phyloP scores from a whole-genome alignment of 2,329 filamentous ascomycete species.

The Neophaeococcomyces aloes region DNA sequence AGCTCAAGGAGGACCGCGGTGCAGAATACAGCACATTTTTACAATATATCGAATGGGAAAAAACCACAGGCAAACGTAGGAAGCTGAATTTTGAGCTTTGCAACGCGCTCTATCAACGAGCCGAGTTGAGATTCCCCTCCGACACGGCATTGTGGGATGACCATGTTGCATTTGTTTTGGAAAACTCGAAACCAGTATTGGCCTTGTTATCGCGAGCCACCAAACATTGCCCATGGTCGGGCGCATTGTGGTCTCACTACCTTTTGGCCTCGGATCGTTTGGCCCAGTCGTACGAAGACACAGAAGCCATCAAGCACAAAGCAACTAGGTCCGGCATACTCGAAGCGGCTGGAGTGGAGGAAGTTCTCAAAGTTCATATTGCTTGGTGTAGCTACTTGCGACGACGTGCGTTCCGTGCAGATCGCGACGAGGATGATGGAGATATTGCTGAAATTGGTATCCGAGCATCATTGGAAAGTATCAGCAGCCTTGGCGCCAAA shows the following conservation, averaged over 20 bases:
- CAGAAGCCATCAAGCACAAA: conserved; percentile 82
- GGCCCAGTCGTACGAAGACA: conserved; percentile 62
- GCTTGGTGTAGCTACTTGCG: conserved; percentile 93
- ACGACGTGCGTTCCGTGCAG: conserved; percentile 65
- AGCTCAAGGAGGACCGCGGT: conserved; percentile 41
- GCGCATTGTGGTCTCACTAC: conserved; percentile 79
- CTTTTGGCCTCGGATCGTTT: conserved; percentile 76
- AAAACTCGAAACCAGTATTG: conserved; percentile 45
- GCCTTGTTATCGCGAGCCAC: conserved; percentile 71
- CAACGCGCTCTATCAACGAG: conserved; percentile 64
- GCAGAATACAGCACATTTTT: conserved; percentile 43
- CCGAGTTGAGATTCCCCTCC: conserved; percentile 60
- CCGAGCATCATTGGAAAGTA: conserved; percentile 72
- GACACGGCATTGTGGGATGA: conserved; percentile 74
- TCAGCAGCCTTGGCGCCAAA: conserved; percentile 65
- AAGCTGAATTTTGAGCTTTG: conserved; percentile 37
- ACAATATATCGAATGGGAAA: conserved; percentile 81
- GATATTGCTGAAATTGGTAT: conserved; percentile 88
- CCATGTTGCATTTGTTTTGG: conserved; percentile 62
- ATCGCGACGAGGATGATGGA: conserved; percentile 67
- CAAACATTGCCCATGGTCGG: conserved; percentile 86
- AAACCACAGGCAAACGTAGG: conserved; percentile 40
- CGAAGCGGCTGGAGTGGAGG: conserved; percentile 74
- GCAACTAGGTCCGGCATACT: conserved; percentile 79
- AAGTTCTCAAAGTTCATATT: conserved; percentile 80